Evolutionary conservation across 805 yeast genomes (phyloP), one percentile per base, ranked within the genome.

Genomic region (Sugiyamaella mastotermitis): DNA sequence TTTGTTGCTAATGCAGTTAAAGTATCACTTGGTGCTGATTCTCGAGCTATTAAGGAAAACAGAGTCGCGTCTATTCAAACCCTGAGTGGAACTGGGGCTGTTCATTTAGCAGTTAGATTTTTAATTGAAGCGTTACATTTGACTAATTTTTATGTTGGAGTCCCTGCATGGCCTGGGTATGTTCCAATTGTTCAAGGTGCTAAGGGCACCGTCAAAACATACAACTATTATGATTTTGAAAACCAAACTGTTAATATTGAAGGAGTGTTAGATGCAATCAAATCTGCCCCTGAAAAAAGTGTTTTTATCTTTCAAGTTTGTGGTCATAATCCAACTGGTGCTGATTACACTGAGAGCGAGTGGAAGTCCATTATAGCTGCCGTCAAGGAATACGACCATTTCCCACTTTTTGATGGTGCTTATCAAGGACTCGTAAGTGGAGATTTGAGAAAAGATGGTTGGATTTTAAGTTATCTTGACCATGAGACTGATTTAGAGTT

Each of bases 151-250:
- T 85, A 85, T 59, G 57, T 87, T 36, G 81, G 94, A 10, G 65
- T 72, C 42, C 97, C 97, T 48, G 86, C 97, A 11, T 90, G 97
- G 97, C 94, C 92, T 37, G 90, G 90, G 68, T 97, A 90, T 65
- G 69, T 72, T 58, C 87, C 80, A 57, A 82, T 90, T 48, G 88
- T 88, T 58, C 68, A 73, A 49, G 64, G 73, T 38, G 68, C 75
- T 45, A 95, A 92, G 5, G 68, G 83, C 37, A 64, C 70, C 48
- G 79, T 80, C 22, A 76, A 67, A 18, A 61, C 67, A 11, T 90
- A 88, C 58, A 85, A 94, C 19, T 90, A 90, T 69, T 90, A 95
- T 90, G 72, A 88, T 55, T 66, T 69, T 39, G 68, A 65, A 15
- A 72, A 78, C 40, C 84, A 83, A 62, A 64, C 78, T 3, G 69